phyloP scores from a whole-genome alignment of 1,284 basidiomycete species.

The Porogramme epimiltina region DNA sequence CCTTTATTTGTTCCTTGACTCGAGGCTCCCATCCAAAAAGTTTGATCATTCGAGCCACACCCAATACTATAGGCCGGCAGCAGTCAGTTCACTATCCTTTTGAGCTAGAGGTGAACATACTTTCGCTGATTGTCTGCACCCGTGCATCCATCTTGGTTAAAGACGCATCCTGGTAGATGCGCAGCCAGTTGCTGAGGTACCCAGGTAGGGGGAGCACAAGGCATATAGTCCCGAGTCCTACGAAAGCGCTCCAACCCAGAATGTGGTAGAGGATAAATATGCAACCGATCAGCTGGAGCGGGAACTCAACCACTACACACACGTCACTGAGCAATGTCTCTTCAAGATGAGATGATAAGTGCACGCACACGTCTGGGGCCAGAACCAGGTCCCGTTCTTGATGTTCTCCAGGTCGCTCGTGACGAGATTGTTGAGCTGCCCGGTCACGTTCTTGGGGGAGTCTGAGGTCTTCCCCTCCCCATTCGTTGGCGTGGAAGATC shows the following conservation, averaged over 20 bases:
- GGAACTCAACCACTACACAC: conserved; percentile 37
- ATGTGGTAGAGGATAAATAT: conserved; percentile 46
- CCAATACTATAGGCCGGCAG: conserved; percentile 30
- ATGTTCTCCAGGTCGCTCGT: conserved; percentile 39
- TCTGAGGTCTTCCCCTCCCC: conserved; percentile 8
- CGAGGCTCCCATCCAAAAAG: conserved; percentile 61
- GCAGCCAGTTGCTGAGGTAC: conserved; percentile 30
- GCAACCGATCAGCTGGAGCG: conserved; percentile 33
- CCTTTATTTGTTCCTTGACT: conserved; percentile 44
- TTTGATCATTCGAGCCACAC: conserved; percentile 55
- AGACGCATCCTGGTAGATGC: conserved; percentile 30
- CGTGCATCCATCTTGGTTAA: conserved; percentile 49
- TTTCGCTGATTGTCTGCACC: conserved; percentile 51
- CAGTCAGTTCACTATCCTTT: background rate
- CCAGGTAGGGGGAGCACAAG: conserved; percentile 54
- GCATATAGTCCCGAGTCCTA: conserved; percentile 55
- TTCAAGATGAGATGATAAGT: background rate
- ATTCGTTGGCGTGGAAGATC: conserved; percentile 1
- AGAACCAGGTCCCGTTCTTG: conserved; percentile 33
- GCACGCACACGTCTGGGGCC: conserved; percentile 29
- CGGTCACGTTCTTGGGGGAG: conserved; percentile 41
- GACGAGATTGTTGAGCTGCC: conserved; percentile 49
- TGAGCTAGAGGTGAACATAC: conserved; percentile 10
- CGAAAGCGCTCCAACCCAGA: conserved; percentile 51
- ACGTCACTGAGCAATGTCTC: conserved; percentile 3